Evolutionary conservation across 176 grass and related monocot species (phyloP), one percentile per base, ranked within the genome.

Genomic region (Triticum turgidum): DNA sequence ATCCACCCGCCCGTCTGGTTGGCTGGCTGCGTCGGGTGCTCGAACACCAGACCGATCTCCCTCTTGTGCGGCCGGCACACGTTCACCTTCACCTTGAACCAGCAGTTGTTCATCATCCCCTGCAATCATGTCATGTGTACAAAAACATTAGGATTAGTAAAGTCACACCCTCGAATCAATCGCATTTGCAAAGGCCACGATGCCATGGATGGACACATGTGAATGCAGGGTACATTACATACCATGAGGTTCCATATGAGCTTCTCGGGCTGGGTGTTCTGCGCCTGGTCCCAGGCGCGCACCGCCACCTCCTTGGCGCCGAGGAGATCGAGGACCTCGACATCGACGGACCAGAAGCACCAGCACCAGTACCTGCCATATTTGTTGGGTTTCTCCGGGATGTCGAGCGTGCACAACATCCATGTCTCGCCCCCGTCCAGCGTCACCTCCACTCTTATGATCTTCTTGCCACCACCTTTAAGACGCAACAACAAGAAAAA

Each of bases 51-150:
- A 1, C 95, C 87, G 83, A 98, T 95, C 89, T 98, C 95, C 11
- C 89, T 89, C 80, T 56, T 89, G 87, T 95, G 87, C 7, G 91
- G 95, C 9, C 92, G 78, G 80, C 97, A 99, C 89, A 92, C 87
- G 85, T 94, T 96, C 70, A 94, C 82, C 84, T 93, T 96, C 52
- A 96, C 90, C 85, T 86, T 96, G 90, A 99, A 99, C 97, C 97
- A 99, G 85, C 97, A 99, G 71, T 99, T 99, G 92, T 96, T 99
- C 97, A 99, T 96, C 97, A 99, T 99, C 24, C 97, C 97, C 96
- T 98, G 80, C 29, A 58, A 58, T 3, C 17, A 58, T 20, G 6
- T 20, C 52, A 56, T 56, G 15, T 18, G 11, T 4, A 45, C 0
- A 5, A 66, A 11, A 27, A 66, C 27, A 3, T 62, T 0, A 32